phyloP scores from a whole-genome alignment of 164 flowering plant genomes.

The Cinnamomum chago region DNA sequence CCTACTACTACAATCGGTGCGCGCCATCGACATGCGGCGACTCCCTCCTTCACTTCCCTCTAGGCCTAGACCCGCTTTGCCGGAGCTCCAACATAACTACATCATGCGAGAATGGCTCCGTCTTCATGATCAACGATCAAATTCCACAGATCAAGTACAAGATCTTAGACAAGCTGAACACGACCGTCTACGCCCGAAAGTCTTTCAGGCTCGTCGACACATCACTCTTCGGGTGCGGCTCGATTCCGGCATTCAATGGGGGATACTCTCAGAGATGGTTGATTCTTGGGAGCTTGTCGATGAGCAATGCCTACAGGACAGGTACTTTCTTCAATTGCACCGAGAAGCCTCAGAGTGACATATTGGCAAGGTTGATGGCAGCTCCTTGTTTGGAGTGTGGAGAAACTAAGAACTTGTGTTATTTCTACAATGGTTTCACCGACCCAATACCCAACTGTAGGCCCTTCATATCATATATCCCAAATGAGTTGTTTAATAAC shows the following conservation, averaged over 20 bases:
- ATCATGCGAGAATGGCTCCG: slow-evolving; percentile 1
- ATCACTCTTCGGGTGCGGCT: slow-evolving; percentile 1
- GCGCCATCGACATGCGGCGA: slow-evolving; percentile 7
- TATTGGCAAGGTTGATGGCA: background rate
- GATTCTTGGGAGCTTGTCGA: background rate
- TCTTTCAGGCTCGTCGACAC: slow-evolving; percentile 1
- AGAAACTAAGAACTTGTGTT: background rate
- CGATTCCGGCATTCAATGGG: background rate
- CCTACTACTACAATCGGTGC: slow-evolving; percentile 3
- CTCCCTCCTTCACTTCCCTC: slow-evolving; percentile 3
- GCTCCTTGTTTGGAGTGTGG: slow-evolving; percentile 4
- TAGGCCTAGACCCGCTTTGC: background rate
- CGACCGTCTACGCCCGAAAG: background rate
- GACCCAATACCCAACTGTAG: background rate
- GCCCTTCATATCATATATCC: background rate
- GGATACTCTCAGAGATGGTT: background rate
- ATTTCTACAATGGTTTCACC: background rate
- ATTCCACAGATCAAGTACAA: background rate
- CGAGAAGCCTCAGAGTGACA: background rate
- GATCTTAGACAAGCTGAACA: background rate
- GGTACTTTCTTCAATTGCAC: slow-evolving; percentile 9
- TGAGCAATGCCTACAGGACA: background rate
- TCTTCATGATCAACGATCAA: slow-evolving; percentile 3
- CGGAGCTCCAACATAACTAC: background rate
- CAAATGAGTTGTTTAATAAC: background rate